A percentile compares a stretch with the other conserved stretches of the same genome.
phyloP scores from a whole-genome alignment of 371 early-diverging fungal genomes.

The Lichtheimia ramosa region DNA sequence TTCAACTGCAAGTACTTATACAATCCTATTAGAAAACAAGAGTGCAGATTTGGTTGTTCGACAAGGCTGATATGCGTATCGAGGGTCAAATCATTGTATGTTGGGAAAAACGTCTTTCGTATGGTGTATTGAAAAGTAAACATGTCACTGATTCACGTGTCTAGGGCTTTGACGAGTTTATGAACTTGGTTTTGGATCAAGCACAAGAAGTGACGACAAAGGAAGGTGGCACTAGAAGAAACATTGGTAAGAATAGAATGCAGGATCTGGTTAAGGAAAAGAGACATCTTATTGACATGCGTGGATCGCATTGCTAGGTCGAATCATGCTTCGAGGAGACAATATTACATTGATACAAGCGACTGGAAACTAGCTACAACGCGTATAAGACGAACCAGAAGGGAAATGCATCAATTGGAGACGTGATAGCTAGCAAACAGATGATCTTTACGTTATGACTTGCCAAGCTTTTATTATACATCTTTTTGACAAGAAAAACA shows the following conservation, averaged over 20 bases:
- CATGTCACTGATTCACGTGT: neutral
- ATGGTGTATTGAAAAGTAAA: neutral
- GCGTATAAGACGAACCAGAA: neutral
- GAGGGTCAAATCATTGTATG: slow-evolving; percentile 91
- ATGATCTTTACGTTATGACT: too few species aligned
- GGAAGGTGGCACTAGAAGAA: slow-evolving; percentile 44
- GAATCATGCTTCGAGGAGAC: slow-evolving; percentile 90
- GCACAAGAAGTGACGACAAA: slow-evolving; percentile 83
- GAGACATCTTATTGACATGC: too few species aligned
- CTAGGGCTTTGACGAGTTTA: slow-evolving; percentile 97
- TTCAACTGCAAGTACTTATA: too few species aligned
- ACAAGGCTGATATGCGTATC: slow-evolving; percentile 82
- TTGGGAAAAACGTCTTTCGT: neutral
- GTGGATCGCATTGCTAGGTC: slow-evolving; percentile 47
- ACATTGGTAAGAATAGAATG: slow-evolving; percentile 4
- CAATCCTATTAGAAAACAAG: slow-evolving; percentile 65
- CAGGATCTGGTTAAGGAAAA: neutral
- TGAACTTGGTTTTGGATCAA: slow-evolving; percentile 92
- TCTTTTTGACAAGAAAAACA: too few species aligned
- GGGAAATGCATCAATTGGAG: too few species aligned
- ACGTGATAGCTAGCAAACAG: too few species aligned
- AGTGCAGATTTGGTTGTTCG: slow-evolving; percentile 93
- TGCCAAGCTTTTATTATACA: too few species aligned
- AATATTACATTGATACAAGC: slow-evolving; percentile 77
- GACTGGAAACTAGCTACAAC: neutral